Evolutionary conservation across 495 filamentous ascomycete species (phyloP).

Genomic region (Xylaria sp.): DNA sequence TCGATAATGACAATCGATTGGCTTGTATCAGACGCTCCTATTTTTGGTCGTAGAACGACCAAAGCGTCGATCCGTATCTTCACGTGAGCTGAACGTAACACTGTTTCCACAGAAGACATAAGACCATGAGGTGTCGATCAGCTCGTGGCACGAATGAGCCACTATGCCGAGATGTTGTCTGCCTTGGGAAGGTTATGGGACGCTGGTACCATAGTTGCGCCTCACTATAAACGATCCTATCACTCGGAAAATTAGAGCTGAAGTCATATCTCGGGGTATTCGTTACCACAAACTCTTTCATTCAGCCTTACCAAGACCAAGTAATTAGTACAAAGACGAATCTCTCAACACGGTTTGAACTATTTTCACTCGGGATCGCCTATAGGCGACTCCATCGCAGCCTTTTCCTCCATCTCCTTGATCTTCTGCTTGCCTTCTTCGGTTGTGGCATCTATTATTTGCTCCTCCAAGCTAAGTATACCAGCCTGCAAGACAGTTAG

Average conservation of each 20-base stretch:
- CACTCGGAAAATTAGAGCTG: neutral
- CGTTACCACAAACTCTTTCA: neutral
- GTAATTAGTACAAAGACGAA: slow-evolving; percentile 7
- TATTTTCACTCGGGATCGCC: slow-evolving; percentile 45
- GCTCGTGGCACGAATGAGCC: neutral
- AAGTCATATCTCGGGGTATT: slow-evolving; percentile 12
- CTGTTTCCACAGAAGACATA: neutral
- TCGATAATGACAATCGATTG: neutral
- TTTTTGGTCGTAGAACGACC: slow-evolving; percentile 1
- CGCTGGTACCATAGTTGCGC: neutral
- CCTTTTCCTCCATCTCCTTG: slow-evolving; percentile 73
- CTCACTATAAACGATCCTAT: neutral
- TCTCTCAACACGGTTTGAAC: neutral
- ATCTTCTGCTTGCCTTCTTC: slow-evolving; percentile 83
- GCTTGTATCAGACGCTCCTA: neutral
- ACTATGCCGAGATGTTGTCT: neutral
- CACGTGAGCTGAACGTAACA: neutral
- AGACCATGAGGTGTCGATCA: neutral
- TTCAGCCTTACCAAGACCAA: neutral
- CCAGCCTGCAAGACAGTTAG: slow-evolving; percentile 60
- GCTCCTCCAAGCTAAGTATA: slow-evolving; percentile 89
- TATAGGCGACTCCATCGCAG: slow-evolving; percentile 41
- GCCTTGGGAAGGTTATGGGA: neutral
- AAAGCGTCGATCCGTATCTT: neutral
- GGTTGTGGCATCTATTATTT: slow-evolving; percentile 95